These are phyloP conservation scores for Hypoxylon sp. DNA, from an alignment of 2,329 filamentous ascomycete species.

Conservation along the genomic window DNA sequence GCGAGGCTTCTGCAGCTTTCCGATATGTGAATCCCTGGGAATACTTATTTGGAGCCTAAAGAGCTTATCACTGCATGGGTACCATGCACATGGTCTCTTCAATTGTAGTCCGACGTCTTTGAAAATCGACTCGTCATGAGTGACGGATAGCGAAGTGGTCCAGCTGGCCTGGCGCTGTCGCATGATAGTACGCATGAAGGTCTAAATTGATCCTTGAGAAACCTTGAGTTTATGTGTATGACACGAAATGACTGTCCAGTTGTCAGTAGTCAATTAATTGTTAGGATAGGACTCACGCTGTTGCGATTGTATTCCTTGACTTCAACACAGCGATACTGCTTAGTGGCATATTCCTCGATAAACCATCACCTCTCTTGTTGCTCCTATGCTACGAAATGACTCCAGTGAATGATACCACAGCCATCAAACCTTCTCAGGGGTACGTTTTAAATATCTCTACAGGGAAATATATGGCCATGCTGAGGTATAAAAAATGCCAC, in stretches of 20 bases:
- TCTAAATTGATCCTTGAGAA: slow-evolving; percentile 7
- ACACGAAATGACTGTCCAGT: slow-evolving; percentile 9
- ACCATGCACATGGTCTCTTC: slow-evolving; percentile 35
- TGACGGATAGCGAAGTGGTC: slow-evolving; percentile 35
- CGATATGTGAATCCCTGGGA: slow-evolving; percentile 34
- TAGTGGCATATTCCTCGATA: no score
- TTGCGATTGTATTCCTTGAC: no score
- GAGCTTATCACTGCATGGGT: slow-evolving; percentile 33
- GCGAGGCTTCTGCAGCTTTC: slow-evolving; percentile 41
- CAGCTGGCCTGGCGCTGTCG: slow-evolving; percentile 37
- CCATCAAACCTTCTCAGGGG: no score
- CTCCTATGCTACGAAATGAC: no score
- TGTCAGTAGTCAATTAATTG: slow-evolving; percentile 5
- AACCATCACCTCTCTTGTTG: no score
- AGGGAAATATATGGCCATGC: no score
- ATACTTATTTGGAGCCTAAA: slow-evolving; percentile 35
- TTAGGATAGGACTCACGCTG: no score
- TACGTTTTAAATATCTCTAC: no score
- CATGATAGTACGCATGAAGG: slow-evolving; percentile 30
- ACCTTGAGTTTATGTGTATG: background rate
- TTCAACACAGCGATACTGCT: no score
- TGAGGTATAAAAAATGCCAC: no score
- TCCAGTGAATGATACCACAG: no score
- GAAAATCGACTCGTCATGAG: slow-evolving; percentile 34
- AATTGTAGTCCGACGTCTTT: slow-evolving; percentile 34